Evolutionary conservation across 768 basidiomycete species (phyloP).

Genomic region (Boletus bicolor): DNA sequence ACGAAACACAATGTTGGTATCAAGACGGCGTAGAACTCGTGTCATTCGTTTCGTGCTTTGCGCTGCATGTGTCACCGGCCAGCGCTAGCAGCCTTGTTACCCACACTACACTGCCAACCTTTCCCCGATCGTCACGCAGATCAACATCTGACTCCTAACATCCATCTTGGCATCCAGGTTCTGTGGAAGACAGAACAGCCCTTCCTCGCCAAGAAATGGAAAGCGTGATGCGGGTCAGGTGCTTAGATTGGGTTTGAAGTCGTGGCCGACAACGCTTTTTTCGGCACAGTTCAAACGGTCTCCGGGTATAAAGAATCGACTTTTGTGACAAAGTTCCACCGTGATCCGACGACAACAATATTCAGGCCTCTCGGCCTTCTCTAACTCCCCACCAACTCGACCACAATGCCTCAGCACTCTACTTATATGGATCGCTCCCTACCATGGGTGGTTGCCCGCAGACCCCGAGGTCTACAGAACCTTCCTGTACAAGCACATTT

Average conservation of each 20-base stretch:
- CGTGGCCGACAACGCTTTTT: not conserved
- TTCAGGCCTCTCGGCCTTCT: not conserved
- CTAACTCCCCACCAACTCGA: not conserved
- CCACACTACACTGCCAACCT: not conserved
- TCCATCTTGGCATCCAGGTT: not conserved
- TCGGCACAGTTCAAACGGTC: not conserved
- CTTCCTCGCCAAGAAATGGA: not conserved
- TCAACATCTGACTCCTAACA: not conserved
- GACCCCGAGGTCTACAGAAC: not conserved
- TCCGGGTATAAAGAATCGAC: not conserved
- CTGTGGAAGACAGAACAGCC: not conserved
- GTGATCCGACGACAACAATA: not conserved
- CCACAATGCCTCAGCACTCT: not conserved
- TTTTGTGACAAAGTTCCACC: not conserved
- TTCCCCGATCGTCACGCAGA: not conserved
- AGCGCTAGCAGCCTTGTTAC: no score
- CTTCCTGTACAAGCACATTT: not conserved
- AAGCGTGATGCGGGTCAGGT: no score
- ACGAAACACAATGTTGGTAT: no score
- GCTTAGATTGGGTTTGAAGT: not conserved
- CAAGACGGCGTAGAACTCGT: no score
- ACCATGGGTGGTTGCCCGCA: not conserved
- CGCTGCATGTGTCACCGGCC: not conserved
- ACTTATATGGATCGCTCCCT: not conserved
- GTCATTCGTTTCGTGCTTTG: not conserved